A percentile compares a stretch with the other conserved stretches of the same genome.
Evolutionary conservation across 257 asterid species (phyloP).

Genomic region (Solanum ossicruentum): DNA sequence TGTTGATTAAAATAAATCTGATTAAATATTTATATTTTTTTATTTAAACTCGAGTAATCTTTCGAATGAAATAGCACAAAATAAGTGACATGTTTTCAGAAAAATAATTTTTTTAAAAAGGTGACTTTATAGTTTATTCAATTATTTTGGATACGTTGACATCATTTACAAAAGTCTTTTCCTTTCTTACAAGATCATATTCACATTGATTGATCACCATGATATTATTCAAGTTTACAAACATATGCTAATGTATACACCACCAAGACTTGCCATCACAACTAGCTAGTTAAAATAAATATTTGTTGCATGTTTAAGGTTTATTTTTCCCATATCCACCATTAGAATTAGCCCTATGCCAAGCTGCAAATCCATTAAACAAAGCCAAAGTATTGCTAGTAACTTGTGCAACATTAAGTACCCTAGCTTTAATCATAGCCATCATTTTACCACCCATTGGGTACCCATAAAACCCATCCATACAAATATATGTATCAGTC

Average conservation of each 20-base stretch:
- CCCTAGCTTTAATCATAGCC: constrained; percentile 40
- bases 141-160: background rate
- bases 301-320: background rate
- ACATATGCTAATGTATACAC: background rate
- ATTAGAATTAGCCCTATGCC: constrained; percentile 13
- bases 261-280: background rate
- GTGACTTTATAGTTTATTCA: background rate
- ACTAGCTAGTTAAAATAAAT: background rate
- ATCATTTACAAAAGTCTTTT: background rate
- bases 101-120: background rate
- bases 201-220: background rate
- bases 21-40: no score
- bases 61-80: background rate
- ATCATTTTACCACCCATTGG: constrained; percentile 28
- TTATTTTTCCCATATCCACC: background rate
- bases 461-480: constrained; percentile 41
- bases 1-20: background rate
- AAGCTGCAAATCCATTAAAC: constrained; percentile 40
- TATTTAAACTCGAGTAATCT: background rate
- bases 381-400: constrained; percentile 50
- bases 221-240: background rate
- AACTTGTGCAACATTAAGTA: constrained; percentile 37
- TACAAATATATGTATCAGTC: constrained; percentile 36
- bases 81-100: background rate
- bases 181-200: background rate